A percentile compares a stretch with the other conserved stretches of the same genome.
Conservation (phyloP, 2,329 filamentous ascomycete genomes). For the Trichoderma sp. region DNA sequence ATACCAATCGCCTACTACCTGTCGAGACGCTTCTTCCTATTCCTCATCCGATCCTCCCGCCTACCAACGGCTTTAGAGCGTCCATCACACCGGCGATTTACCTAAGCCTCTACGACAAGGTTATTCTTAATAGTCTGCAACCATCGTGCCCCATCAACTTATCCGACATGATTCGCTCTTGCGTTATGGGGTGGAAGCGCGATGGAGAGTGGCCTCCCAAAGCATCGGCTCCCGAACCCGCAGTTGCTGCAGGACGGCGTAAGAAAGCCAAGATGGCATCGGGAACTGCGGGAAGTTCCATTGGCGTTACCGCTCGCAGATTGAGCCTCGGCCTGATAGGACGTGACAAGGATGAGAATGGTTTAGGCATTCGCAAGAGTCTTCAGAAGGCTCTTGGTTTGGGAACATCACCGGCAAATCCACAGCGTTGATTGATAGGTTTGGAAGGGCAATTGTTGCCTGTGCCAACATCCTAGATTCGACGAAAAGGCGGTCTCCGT, state of each 20-base stretch:
- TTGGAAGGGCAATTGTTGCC: not conserved
- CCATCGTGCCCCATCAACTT: conserved; percentile 89
- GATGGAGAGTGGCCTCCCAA: conserved; percentile 86
- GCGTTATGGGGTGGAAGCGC: conserved; percentile 88
- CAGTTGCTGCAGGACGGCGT: conserved; percentile 39
- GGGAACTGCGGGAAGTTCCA: conserved; percentile 31
- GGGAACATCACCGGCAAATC: conserved; percentile 32
- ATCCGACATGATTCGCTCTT: conserved; percentile 73
- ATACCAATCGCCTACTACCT: conserved; percentile 38
- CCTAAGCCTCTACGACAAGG: conserved; percentile 83
- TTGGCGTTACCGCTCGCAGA: conserved; percentile 41
- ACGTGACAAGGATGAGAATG: conserved; percentile 42
- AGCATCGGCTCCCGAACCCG: conserved; percentile 46
- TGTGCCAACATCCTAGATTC: not conserved
- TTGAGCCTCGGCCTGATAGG: conserved; percentile 53
- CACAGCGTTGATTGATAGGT: not conserved
- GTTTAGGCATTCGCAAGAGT: conserved; percentile 49
- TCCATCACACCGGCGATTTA: conserved; percentile 76
- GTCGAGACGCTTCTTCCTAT: conserved; percentile 70
- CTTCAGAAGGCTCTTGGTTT: conserved; percentile 50
- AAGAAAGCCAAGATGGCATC: conserved; percentile 43
- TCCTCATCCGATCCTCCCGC: conserved; percentile 70
- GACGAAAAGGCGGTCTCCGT: not conserved
- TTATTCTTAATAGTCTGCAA: conserved; percentile 76
- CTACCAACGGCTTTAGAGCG: conserved; percentile 72